phyloP scores from a whole-genome alignment of 768 basidiomycete genomes.

The Albatrellus ellisii region DNA sequence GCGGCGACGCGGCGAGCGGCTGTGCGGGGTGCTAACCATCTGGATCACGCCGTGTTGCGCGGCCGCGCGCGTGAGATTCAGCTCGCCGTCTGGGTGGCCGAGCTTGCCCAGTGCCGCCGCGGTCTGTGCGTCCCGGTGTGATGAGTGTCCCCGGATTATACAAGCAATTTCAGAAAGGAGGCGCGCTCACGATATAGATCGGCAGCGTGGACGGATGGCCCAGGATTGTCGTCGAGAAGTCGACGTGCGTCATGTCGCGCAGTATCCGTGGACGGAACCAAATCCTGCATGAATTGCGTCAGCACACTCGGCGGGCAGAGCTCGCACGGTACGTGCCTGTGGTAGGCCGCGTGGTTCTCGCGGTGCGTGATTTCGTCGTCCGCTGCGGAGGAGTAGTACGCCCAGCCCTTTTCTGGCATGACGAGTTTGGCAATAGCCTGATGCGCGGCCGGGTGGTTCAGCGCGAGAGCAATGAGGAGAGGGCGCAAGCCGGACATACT shows the following conservation, averaged over 20 bases:
- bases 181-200: conserved; percentile 52
- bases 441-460: conserved; percentile 2
- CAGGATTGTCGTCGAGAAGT: conserved; percentile 74
- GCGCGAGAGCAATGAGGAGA: neutral
- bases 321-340: conserved; percentile 36
- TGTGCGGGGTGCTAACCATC: conserved; percentile 32
- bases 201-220: conserved; percentile 69
- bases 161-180: neutral
- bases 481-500: conserved; percentile 32
- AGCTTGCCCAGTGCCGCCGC: conserved; percentile 89
- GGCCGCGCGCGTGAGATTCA: conserved; percentile 81
- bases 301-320: too few species aligned
- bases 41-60: conserved; percentile 67
- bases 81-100: conserved; percentile 91
- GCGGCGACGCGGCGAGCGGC: neutral
- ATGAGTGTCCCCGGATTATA: neutral
- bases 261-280: conserved; percentile 30
- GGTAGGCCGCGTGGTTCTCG: conserved; percentile 87
- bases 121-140: conserved; percentile 25
- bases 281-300: conserved; percentile 11
- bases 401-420: conserved; percentile 86
- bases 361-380: conserved; percentile 89
- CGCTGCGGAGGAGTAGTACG: conserved; percentile 92
- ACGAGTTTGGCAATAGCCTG: conserved; percentile 75
- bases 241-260: conserved; percentile 74